Evolutionary conservation across 495 filamentous ascomycete genomes (phyloP).

Genomic region (Xylaria telfairii): DNA sequence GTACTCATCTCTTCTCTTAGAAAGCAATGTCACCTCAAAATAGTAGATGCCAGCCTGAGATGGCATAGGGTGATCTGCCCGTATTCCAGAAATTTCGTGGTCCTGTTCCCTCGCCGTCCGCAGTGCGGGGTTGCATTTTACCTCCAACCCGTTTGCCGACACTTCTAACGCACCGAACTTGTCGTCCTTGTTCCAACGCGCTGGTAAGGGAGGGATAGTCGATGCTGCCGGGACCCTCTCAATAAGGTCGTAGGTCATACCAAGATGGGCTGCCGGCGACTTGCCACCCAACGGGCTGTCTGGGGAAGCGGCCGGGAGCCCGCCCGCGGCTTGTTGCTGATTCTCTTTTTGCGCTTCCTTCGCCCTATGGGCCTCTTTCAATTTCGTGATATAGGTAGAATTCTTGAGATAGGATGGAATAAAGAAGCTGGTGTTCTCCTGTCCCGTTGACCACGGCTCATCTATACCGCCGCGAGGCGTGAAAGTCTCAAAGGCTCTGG

Average conservation of each 20-base stretch:
- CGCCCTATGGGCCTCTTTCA: slow-evolving; percentile 71
- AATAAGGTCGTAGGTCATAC: slow-evolving; percentile 84
- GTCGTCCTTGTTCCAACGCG: slow-evolving; percentile 81
- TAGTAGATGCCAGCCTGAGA: slow-evolving; percentile 93
- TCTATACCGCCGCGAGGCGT: slow-evolving; percentile 42
- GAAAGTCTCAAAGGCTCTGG: slow-evolving; percentile 65
- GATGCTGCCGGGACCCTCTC: slow-evolving; percentile 73
- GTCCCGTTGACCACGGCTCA: slow-evolving; percentile 33
- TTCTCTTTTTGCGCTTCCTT: slow-evolving; percentile 50
- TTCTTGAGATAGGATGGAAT: slow-evolving; percentile 80
- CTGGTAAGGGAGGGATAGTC: slow-evolving; percentile 70
- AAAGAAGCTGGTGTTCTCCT: slow-evolving; percentile 60
- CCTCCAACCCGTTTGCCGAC: slow-evolving; percentile 74
- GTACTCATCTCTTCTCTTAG: slow-evolving; percentile 87
- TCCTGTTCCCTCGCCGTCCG: slow-evolving; percentile 56
- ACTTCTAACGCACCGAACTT: slow-evolving; percentile 78
- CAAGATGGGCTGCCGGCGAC: slow-evolving; percentile 69
- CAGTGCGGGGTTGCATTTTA: slow-evolving; percentile 65
- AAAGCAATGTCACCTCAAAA: slow-evolving; percentile 88
- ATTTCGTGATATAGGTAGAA: slow-evolving; percentile 76
- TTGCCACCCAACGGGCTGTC: slow-evolving; percentile 25
- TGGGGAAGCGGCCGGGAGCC: slow-evolving; percentile 24
- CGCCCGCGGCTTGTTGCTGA: slow-evolving; percentile 27
- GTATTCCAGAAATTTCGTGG: slow-evolving; percentile 83
- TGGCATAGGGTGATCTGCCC: slow-evolving; percentile 91